Evolutionary conservation across 306 rosid species (phyloP), one percentile per base, ranked within the genome.

Genomic region (Pueraria montana): DNA sequence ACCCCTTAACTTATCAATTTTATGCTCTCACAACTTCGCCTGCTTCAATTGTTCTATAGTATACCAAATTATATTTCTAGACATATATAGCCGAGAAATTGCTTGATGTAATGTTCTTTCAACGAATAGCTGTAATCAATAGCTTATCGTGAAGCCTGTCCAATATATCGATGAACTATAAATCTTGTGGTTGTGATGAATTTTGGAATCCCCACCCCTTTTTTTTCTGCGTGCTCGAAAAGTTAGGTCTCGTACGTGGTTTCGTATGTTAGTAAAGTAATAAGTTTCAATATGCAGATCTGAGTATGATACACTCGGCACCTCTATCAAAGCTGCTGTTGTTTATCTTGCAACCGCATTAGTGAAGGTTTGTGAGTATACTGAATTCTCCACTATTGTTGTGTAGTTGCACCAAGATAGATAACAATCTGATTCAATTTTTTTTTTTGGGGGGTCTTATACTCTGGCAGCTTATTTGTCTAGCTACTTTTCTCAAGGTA

Each of bases 281-380:
- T 23, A 23, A 72, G 20, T 80, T 36, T 77, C 21, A 67, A 23
- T 72, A 4, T 88, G 81, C 92, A 96, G 99, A 86, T 96, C 99
- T 63, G 99, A 96, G 90, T 96, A 96, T 78, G 99, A 96, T 70
- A 96, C 99, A 1, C 97, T 96, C 0, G 98, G 99, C 38, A 96
- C 99, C 76, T 96, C 99, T 17, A 67, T 94, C 53, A 96, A 94
- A 86, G 79, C 99, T 4, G 94, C 98, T 2, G 83, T 94, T 79
- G 99, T 96, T 87, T 96, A 96, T 87, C 97, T 96, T 32, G 98
- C 94, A 4, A 94, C 99, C 2, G 99, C 98, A 66, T 86, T 96
- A 64, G 92, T 96, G 4, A 96, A 96, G 98, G 99, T 94, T 78
- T 45, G 84, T 80, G 67, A 67, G 64, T 73, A 14, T 58, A 5